These are phyloP conservation scores for Trametes pubescens DNA, from an alignment of 1,284 basidiomycete species.

Conservation along the genomic window DNA sequence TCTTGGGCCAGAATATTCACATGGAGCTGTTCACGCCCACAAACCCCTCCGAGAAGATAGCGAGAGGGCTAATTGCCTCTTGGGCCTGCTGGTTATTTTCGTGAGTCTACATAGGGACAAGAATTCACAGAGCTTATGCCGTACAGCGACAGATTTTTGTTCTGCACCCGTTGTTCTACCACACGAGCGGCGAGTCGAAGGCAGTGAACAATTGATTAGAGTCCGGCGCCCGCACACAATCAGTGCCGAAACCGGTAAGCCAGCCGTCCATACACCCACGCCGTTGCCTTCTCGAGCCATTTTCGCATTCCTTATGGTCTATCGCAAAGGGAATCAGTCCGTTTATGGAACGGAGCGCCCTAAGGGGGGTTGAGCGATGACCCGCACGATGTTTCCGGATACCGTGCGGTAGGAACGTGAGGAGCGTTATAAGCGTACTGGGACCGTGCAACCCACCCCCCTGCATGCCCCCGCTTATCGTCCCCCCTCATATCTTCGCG, in stretches of 20 bases:
- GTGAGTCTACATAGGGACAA: too few relatives aligned
- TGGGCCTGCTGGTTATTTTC: too few relatives aligned
- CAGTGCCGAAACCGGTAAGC: not conserved
- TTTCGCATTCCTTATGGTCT: not conserved
- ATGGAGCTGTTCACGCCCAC: too few relatives aligned
- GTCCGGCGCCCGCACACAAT: not conserved
- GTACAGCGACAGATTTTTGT: not conserved
- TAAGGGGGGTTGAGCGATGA: not conserved
- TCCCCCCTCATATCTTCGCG: not conserved
- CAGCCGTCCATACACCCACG: too few relatives aligned
- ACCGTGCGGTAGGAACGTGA: not conserved
- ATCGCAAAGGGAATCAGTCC: not conserved
- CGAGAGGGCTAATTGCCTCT: too few relatives aligned
- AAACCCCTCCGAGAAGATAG: too few relatives aligned
- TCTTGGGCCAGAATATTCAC: too few relatives aligned
- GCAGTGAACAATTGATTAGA: not conserved
- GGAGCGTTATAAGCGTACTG: slow-evolving; percentile 7
- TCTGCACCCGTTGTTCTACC: not conserved
- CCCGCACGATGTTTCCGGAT: not conserved
- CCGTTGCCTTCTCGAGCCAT: not conserved
- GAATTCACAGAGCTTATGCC: too few relatives aligned
- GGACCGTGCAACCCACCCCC: not conserved
- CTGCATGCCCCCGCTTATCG: not conserved
- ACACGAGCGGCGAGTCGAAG: not conserved
- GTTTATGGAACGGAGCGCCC: not conserved